phyloP scores from a whole-genome alignment of 257 asterid genomes.

The Jacaranda mimosifolia region DNA sequence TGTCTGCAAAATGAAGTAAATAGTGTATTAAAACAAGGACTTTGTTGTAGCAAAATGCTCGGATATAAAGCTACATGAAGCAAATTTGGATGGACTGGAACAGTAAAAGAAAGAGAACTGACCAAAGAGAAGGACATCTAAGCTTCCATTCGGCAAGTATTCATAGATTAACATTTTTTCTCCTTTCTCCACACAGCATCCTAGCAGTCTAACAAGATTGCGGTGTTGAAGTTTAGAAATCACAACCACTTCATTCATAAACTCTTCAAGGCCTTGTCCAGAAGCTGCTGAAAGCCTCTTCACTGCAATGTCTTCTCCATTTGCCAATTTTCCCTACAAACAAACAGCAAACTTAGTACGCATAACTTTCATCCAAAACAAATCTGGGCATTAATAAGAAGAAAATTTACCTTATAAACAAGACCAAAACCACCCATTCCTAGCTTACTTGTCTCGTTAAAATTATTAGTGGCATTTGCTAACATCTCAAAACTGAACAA shows the following conservation, averaged over 20 bases:
- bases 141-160: constrained; percentile 42
- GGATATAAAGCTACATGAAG: too few species aligned
- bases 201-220: constrained; percentile 50
- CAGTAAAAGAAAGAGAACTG: not conserved
- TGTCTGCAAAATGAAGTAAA: constrained; percentile 17
- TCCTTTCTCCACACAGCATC: constrained; percentile 46
- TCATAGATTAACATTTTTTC: constrained; percentile 52
- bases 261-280: constrained; percentile 50
- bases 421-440: constrained; percentile 51
- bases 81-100: too few species aligned
- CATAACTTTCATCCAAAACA: too few species aligned
- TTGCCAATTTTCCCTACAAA: constrained; percentile 43
- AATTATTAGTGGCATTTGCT: constrained; percentile 40
- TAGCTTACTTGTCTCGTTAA: constrained; percentile 28
- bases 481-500: constrained; percentile 37
- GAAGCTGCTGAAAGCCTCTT: constrained; percentile 53
- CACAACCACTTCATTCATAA: constrained; percentile 55
- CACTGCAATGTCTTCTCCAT: constrained; percentile 53
- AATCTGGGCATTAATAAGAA: not conserved
- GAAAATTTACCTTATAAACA: constrained; percentile 30
- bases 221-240: constrained; percentile 56
- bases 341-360: not conserved
- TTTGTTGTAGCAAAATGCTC: not conserved
- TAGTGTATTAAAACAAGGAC: too few species aligned
- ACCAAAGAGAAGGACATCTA: constrained; percentile 47